These are phyloP conservation scores for Botrytis sinoallii DNA, from an alignment of 2,329 filamentous ascomycete species.

Conservation along the genomic window DNA sequence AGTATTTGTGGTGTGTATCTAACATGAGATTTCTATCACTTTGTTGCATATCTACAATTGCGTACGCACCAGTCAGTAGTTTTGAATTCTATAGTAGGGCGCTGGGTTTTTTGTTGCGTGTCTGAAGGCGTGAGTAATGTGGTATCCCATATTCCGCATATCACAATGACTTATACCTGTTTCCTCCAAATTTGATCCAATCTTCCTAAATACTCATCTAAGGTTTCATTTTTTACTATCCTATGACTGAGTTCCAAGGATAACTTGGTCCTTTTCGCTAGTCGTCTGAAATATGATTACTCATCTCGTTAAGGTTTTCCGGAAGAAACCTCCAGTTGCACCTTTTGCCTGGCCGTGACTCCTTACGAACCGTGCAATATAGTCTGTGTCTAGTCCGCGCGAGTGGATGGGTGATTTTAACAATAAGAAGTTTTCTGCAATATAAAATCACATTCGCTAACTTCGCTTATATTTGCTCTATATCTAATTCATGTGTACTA, in stretches of 20 bases:
- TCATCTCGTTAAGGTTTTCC: background rate
- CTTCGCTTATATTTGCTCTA: background rate
- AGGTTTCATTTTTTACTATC: rapidly evolving
- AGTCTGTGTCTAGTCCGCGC: background rate
- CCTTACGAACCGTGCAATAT: rapidly evolving
- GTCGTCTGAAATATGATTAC: background rate
- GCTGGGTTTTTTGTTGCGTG: background rate
- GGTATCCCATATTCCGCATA: background rate
- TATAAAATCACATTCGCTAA: background rate
- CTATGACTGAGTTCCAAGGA: background rate
- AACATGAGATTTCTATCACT: background rate
- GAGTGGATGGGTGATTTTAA: background rate
- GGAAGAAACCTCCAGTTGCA: background rate
- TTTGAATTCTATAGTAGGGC: background rate
- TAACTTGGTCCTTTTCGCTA: background rate
- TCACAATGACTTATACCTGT: background rate
- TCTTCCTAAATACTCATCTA: background rate
- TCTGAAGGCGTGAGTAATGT: background rate
- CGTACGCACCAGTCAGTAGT: background rate
- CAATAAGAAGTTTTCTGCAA: background rate
- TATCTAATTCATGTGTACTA: background rate
- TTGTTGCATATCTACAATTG: background rate
- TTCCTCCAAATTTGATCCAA: background rate
- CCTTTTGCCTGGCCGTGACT: background rate
- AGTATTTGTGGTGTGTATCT: too few relatives aligned